Evolutionary conservation across 2,329 filamentous ascomycete species (phyloP).

Genomic region (Harringtonia lauricola): DNA sequence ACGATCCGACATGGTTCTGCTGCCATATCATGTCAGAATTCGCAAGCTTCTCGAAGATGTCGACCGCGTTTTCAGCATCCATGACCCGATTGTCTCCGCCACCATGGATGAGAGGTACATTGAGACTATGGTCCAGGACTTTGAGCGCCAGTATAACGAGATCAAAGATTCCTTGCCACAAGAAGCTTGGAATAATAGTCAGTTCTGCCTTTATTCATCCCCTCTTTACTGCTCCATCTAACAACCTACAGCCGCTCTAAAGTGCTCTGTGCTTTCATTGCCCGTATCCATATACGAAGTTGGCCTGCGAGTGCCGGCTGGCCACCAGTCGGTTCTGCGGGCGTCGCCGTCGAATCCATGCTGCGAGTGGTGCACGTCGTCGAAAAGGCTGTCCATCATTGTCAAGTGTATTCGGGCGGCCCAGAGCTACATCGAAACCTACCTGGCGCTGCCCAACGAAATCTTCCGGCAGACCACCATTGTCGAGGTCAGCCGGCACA

Average conservation of each 20-base stretch:
- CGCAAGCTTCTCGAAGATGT: slow-evolving; percentile 13
- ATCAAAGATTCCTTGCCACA: slow-evolving; percentile 7
- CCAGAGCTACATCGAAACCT: slow-evolving; percentile 10
- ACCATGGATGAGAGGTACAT: slow-evolving; percentile 11
- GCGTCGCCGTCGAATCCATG: slow-evolving; percentile 4
- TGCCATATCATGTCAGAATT: slow-evolving; percentile 10
- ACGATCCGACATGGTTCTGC: slow-evolving; percentile 7
- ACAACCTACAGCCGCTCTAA: slow-evolving; percentile 4
- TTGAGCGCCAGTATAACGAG: slow-evolving; percentile 11
- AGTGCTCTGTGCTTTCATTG: slow-evolving; percentile 9
- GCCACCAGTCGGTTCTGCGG: slow-evolving; percentile 1
- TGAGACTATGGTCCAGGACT: slow-evolving; percentile 11
- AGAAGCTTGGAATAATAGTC: slow-evolving; percentile 11
- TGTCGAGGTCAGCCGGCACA: slow-evolving; percentile 10
- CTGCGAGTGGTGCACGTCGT: slow-evolving; percentile 13
- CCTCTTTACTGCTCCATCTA: not conserved
- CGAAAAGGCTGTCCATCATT: slow-evolving; percentile 9
- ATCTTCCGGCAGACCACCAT: slow-evolving; percentile 7
- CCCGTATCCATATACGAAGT: slow-evolving; percentile 13
- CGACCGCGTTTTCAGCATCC: slow-evolving; percentile 7
- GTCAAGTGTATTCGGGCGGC: slow-evolving; percentile 10
- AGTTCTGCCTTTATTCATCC: not conserved
- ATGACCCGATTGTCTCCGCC: slow-evolving; percentile 2
- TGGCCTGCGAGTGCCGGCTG: slow-evolving; percentile 6
- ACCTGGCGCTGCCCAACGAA: slow-evolving; percentile 6